phyloP scores from a whole-genome alignment of 129 eudicot genomes.

The Deinandra increscens region DNA sequence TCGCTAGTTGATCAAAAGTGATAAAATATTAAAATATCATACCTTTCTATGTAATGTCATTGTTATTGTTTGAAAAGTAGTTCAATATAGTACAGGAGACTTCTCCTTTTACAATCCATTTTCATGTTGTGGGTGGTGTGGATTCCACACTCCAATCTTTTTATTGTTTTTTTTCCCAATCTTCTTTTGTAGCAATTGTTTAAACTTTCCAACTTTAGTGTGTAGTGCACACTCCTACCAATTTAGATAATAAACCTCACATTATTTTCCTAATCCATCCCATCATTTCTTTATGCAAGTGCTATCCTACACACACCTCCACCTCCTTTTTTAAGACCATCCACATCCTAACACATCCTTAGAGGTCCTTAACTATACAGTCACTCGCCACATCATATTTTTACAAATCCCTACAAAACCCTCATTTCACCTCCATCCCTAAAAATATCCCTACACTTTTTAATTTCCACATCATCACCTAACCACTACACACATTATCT shows the following conservation, averaged over 20 bases:
- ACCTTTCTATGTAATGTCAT: neutral
- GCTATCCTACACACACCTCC: conserved; percentile 16
- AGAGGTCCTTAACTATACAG: too few relatives aligned
- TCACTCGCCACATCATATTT: too few relatives aligned
- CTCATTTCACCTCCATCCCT: too few relatives aligned
- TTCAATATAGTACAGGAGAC: neutral
- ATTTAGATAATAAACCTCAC: neutral
- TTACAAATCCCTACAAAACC: too few relatives aligned
- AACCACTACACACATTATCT: too few relatives aligned
- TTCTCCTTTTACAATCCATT: conserved; percentile 5
- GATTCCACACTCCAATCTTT: conserved; percentile 23
- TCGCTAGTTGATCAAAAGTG: neutral
- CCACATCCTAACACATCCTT: too few relatives aligned
- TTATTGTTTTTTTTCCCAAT: neutral
- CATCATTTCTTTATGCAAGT: conserved; percentile 7
- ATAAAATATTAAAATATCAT: neutral
- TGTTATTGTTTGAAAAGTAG: neutral
- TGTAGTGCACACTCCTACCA: conserved; percentile 3
- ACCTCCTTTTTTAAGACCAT: neutral
- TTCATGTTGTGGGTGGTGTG: conserved; percentile 17
- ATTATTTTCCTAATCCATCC: neutral
- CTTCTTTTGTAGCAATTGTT: neutral
- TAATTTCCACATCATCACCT: too few relatives aligned
- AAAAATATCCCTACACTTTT: too few relatives aligned
- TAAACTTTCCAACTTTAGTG: conserved; percentile 7